Base-by-base conservation (phyloP, 371 early-diverging fungal species). In the Saksenaea oblongispora region DNA sequence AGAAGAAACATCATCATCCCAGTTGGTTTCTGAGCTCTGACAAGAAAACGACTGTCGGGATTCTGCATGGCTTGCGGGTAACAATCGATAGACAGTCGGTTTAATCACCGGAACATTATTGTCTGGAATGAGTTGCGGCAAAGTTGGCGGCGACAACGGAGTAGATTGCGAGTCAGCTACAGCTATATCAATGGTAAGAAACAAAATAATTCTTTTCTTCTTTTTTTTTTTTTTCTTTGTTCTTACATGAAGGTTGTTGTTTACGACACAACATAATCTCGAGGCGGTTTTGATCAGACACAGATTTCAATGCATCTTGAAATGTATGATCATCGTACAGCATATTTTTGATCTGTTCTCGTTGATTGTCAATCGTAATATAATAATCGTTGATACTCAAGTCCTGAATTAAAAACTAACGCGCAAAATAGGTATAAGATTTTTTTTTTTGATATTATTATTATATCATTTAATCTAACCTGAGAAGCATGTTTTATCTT, bases 41-140 rank as follows among this genome's bases (percentile, higher is more conserved):
- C 34, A 51, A 51, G 18, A 35, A 18, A 61, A 53, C 5, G 26
- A 34, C 15, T 34, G 55, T 31, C 62, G 63, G 31, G 59, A 51
- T n/a, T 57, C 60, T 34, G 60, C 34, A 22, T 51, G 34, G 34
- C 28, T 56, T 28, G 63, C 67, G 57, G 74, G 66, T 56, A 66
- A 58, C 79, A 76, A 79, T 67, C 74, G 63, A 17, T 73, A 35
- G 7, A 74, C 77, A 2, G 75, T 76, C 60, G 80, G 80, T 71
- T 74, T 76, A 13, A 80, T 80, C 31, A 74, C 64, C 61, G 80
- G 77, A 31, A 74, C 69, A 63, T 73, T 62, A 18, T 28, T 51
- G 54, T 60, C 55, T 39, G 59, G 60, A 35, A 36, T 54, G 34
- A 53, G 39, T 61, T 34, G 60, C 37, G 55, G 47, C 59, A 55